Conservation (phyloP, 1,139 yeast genomes). For the Candida sp. region DNA sequence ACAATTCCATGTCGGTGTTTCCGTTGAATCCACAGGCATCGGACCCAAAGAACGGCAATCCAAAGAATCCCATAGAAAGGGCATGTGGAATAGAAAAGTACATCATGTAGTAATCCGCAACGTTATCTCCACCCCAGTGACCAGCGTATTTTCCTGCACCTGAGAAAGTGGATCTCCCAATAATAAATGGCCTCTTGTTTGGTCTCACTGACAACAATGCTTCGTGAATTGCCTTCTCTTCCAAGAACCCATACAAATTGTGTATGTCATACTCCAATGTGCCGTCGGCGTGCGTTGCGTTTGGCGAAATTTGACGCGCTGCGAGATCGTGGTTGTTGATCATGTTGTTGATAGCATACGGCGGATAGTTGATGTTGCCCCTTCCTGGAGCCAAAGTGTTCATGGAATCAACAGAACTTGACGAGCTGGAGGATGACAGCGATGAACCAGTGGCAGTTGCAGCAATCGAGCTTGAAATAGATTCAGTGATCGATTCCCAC, state of each 20-base stretch:
- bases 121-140: slow-evolving; percentile 29
- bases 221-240: slow-evolving; percentile 22
- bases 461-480: slow-evolving; percentile 16
- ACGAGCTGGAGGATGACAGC: slow-evolving; percentile 9
- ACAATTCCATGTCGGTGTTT: slow-evolving; percentile 23
- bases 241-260: slow-evolving; percentile 21
- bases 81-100: slow-evolving; percentile 28
- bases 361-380: slow-evolving; percentile 36
- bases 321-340: slow-evolving; percentile 32
- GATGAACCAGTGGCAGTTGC: slow-evolving; percentile 16
- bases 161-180: slow-evolving; percentile 23
- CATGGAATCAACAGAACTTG: slow-evolving; percentile 18
- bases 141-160: slow-evolving; percentile 23
- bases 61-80: slow-evolving; percentile 22
- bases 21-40: slow-evolving; percentile 29
- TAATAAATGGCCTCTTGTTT: slow-evolving; percentile 25
- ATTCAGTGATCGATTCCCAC: slow-evolving; percentile 14
- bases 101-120: slow-evolving; percentile 22
- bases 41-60: slow-evolving; percentile 26
- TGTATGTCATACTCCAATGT: slow-evolving; percentile 31
- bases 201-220: slow-evolving; percentile 21
- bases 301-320: slow-evolving; percentile 30
- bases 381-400: slow-evolving; percentile 25
- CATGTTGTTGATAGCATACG: slow-evolving; percentile 27
- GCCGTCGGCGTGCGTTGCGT: slow-evolving; percentile 34